Conservation (phyloP, 2,329 filamentous ascomycete species). For the Arachnopeziza araneosa region DNA sequence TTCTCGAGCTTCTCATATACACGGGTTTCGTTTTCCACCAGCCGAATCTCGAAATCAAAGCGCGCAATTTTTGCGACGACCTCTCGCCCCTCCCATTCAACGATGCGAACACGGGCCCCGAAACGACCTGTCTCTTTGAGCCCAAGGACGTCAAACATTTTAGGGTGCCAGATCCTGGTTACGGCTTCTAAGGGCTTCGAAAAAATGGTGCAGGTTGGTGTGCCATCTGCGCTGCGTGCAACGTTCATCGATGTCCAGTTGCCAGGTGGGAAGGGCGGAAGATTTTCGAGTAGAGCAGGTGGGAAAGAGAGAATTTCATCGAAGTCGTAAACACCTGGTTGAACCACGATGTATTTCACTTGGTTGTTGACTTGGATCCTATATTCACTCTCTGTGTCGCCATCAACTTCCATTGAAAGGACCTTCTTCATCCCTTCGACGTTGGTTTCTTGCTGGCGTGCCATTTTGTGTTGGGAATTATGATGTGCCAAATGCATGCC, state of each 20-base stretch:
- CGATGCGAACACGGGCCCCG: conserved; percentile 6
- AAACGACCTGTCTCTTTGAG: conserved; percentile 6
- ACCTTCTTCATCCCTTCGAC: background rate
- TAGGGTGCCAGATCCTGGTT: conserved; percentile 7
- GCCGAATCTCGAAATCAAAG: conserved; percentile 8
- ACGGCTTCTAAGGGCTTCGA: conserved; percentile 1
- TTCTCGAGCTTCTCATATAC: conserved; percentile 21
- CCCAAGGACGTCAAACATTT: conserved; percentile 5
- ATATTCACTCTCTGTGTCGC: conserved; percentile 1
- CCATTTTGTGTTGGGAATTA: background rate
- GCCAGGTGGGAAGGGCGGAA: conserved; percentile 34
- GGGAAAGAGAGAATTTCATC: conserved; percentile 30
- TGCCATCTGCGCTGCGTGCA: background rate
- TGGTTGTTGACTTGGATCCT: conserved; percentile 12
- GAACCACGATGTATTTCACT: conserved; percentile 37
- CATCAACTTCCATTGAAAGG: conserved; percentile 2
- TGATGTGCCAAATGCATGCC: too few relatives aligned
- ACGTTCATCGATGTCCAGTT: conserved; percentile 32
- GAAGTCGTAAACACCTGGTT: conserved; percentile 27
- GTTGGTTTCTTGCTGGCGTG: conserved; percentile 1
- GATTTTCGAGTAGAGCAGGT: conserved; percentile 28
- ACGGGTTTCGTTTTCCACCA: conserved; percentile 12
- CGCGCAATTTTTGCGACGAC: conserved; percentile 18
- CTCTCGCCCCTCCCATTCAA: conserved; percentile 5
- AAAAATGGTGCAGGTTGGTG: conserved; percentile 4